Evolutionary conservation across 1,139 yeast genomes (phyloP), one percentile per base, ranked within the genome.

Genomic region (Saccharomyces hybrid): DNA sequence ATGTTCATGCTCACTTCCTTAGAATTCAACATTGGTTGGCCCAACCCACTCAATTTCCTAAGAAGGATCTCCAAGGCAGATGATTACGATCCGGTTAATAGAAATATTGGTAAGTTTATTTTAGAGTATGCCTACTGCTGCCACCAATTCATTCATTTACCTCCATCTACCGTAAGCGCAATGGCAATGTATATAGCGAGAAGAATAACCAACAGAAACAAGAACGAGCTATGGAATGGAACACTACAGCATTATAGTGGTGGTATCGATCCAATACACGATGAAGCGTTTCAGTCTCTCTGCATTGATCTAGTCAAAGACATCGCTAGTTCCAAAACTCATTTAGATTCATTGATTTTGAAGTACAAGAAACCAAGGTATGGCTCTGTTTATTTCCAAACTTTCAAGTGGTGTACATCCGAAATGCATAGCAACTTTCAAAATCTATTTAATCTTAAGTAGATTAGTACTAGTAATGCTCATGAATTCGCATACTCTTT

Each of bases 51-150:
- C 86, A 90, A 90, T 72, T 93, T 91, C 67, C 75, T 93, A 65
- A 81, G 98, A 68, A 80, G 98, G 68, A 87, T 90, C 53, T 88
- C 97, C 50, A 90, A 89, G 70, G 97, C 97, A 50, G 98, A 93
- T 72, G 89, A 87, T 67, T 91, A 90, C 70, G 96, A 91, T 70
- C 86, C 87, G 55, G 88, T 85, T 68, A 83, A 93, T 48, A 82
- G 98, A 70, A 88, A 96, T 7, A 78, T 89, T 61, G 97, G 96
- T 47, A 93, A 93, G 71, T 90, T 88, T 70, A 73, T 93, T 56
- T 74, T 93, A 61, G 99, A 93, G 70, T 83, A 88, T 51, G 80
- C 91, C 25, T 77, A 86, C 50, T 81, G 89, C 58, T 96, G 88
- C 68, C 86, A 87, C 68, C 80, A 82, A 63, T 86, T 91, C 67